These are phyloP conservation scores for Tricholoma saponaceum DNA, from an alignment of 768 basidiomycete species.

Conservation along the genomic window DNA sequence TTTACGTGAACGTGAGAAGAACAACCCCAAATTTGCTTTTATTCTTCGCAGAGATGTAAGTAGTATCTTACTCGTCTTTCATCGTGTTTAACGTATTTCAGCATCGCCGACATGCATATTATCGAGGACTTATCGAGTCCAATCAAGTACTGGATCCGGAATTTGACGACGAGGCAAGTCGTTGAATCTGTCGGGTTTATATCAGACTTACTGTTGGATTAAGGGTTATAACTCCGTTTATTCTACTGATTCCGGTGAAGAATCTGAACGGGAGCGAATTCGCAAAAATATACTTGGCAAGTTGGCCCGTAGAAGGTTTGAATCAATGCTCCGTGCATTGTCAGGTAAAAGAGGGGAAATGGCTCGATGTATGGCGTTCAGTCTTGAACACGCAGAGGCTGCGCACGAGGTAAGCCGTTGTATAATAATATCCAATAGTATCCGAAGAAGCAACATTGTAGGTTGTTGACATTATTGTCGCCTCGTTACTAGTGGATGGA, in stretches of 20 bases:
- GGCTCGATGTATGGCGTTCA: constrained; percentile 96
- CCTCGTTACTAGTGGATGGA: constrained; percentile 83
- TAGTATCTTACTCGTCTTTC: constrained; percentile 5
- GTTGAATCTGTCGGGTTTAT: constrained; percentile 2
- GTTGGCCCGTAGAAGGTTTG: constrained; percentile 79
- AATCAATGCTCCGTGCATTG: constrained; percentile 84
- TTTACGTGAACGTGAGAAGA: constrained; percentile 70
- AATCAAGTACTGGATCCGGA: constrained; percentile 53
- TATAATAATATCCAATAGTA: not conserved
- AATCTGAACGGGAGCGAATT: constrained; percentile 81
- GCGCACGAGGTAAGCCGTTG: constrained; percentile 70
- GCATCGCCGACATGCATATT: constrained; percentile 72
- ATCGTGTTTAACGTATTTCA: constrained; percentile 21
- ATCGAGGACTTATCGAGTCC: constrained; percentile 63
- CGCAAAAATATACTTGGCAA: constrained; percentile 76
- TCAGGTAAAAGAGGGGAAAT: constrained; percentile 87
- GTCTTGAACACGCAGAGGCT: constrained; percentile 93
- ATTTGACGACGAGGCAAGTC: constrained; percentile 74
- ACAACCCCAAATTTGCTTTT: constrained; percentile 83
- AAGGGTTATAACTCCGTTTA: constrained; percentile 87
- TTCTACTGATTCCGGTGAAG: constrained; percentile 92
- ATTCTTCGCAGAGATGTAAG: constrained; percentile 55
- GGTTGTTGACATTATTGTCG: constrained; percentile 88
- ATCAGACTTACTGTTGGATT: not conserved
- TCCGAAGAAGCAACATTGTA: constrained; percentile 22